These are phyloP conservation scores for Zygoascus biomembranicola DNA, from an alignment of 805 yeast species.

Conservation along the genomic window DNA sequence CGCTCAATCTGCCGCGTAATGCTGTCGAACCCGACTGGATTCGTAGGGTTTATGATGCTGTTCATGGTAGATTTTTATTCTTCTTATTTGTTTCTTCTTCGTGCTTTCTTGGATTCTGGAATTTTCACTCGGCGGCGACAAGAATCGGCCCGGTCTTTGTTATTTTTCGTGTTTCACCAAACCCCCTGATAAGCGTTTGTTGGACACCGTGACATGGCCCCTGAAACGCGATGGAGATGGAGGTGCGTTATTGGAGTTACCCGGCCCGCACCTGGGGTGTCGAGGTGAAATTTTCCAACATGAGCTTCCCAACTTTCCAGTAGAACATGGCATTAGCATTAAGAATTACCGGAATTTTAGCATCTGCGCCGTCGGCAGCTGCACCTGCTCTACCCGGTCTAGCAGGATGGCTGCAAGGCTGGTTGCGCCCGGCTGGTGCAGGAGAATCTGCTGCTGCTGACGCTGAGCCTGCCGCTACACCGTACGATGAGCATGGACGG, in stretches of 20 bases:
- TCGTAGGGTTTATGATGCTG: conserved; percentile 16
- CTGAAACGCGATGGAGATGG: too few species aligned
- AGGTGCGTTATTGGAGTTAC: neutral
- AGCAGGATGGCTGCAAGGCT: neutral
- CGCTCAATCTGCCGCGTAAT: conserved; percentile 93
- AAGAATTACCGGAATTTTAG: neutral
- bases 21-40: conserved; percentile 93
- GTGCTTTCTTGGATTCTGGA: too few species aligned
- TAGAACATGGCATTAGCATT: neutral
- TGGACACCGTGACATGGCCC: too few species aligned
- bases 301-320: neutral
- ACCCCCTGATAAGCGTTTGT: too few species aligned
- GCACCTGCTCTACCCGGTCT: neutral
- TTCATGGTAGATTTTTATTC: conserved; percentile 1
- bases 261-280: neutral
- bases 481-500: conserved; percentile 52
- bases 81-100: too few species aligned
- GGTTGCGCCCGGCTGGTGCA: neutral
- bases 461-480: neutral
- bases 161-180: too few species aligned
- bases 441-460: neutral
- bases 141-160: too few species aligned
- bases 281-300: neutral
- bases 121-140: too few species aligned
- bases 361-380: neutral